Conservation (phyloP, 441 rosid genomes). For the Pelargonium australe region DNA sequence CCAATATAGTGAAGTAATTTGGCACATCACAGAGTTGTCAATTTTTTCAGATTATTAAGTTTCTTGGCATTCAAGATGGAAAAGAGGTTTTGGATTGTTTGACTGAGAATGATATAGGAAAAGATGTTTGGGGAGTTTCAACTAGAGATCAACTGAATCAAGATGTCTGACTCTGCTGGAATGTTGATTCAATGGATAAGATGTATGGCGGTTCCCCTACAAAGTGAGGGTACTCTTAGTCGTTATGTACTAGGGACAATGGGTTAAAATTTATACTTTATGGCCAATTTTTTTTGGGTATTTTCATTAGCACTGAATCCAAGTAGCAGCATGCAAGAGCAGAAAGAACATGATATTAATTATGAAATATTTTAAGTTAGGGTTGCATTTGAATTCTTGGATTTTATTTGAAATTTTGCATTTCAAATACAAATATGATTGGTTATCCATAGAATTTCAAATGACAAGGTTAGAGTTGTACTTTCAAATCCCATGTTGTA, state of each 20-base stretch:
- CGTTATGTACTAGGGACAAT: not conserved
- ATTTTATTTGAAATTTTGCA: too few relatives aligned
- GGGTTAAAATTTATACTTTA: not conserved
- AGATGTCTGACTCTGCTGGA: not conserved
- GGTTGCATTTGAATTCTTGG: too few relatives aligned
- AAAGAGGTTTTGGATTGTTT: not conserved
- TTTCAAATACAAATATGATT: too few relatives aligned
- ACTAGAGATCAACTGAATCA: not conserved
- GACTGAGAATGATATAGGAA: too few relatives aligned
- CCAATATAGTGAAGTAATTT: not conserved
- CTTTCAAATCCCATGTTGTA: too few relatives aligned
- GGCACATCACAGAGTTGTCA: not conserved
- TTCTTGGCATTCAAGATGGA: not conserved
- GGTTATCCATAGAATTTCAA: too few relatives aligned
- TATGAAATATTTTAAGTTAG: too few relatives aligned
- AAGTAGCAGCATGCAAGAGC: too few relatives aligned
- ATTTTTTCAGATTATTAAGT: not conserved
- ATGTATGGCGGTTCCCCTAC: not conserved
- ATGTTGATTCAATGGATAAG: not conserved
- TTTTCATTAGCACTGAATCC: too few relatives aligned
- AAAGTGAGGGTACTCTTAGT: not conserved
- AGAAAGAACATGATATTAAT: too few relatives aligned
- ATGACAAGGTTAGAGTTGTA: too few relatives aligned
- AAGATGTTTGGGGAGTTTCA: not conserved
- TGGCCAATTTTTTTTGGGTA: not conserved